phyloP scores from a whole-genome alignment of 192 early-diverging fungal genomes.

The Linnemannia schmuckeri region DNA sequence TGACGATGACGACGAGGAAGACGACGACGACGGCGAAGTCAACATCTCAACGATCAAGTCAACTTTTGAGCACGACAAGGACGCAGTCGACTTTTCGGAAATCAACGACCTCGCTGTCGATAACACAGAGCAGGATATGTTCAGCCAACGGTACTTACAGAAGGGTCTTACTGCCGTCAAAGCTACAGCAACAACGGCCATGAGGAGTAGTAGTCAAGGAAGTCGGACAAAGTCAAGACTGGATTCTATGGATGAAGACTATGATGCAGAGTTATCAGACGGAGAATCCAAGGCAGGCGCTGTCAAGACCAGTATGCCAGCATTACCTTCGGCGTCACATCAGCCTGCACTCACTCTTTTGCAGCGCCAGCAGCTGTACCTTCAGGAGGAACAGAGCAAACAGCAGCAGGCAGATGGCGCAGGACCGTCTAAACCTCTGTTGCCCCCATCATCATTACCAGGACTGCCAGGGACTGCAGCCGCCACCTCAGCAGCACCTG shows the following conservation, averaged over 20 bases:
- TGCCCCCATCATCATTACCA: constrained; percentile 1
- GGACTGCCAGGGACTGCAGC: not conserved
- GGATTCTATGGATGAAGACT: constrained; percentile 70
- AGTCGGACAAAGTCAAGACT: constrained; percentile 56
- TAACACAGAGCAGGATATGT: constrained; percentile 68
- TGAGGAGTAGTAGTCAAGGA: constrained; percentile 34
- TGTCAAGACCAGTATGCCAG: not conserved
- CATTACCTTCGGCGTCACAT: not conserved
- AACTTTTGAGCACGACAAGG: constrained; percentile 68
- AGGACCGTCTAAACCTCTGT: not conserved
- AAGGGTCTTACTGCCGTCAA: constrained; percentile 55
- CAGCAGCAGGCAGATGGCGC: not conserved
- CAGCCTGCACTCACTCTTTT: constrained; percentile 11
- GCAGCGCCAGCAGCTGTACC: constrained; percentile 33
- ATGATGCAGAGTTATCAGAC: constrained; percentile 50
- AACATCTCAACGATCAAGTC: constrained; percentile 52
- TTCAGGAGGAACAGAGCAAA: constrained; percentile 39
- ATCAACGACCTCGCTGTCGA: constrained; percentile 80
- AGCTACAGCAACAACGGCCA: constrained; percentile 38
- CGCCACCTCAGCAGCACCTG: not conserved
- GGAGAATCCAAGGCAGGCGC: constrained; percentile 17
- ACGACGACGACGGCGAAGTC: constrained; percentile 51
- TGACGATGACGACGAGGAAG: constrained; percentile 59
- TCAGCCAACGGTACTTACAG: constrained; percentile 61
- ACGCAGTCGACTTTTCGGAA: constrained; percentile 89